Percentiles rank a stretch among this genome's conserved stretches.
Evolutionary conservation across 2,329 filamentous ascomycete genomes (phyloP).

Genomic region (Aspergillus aculeatus): DNA sequence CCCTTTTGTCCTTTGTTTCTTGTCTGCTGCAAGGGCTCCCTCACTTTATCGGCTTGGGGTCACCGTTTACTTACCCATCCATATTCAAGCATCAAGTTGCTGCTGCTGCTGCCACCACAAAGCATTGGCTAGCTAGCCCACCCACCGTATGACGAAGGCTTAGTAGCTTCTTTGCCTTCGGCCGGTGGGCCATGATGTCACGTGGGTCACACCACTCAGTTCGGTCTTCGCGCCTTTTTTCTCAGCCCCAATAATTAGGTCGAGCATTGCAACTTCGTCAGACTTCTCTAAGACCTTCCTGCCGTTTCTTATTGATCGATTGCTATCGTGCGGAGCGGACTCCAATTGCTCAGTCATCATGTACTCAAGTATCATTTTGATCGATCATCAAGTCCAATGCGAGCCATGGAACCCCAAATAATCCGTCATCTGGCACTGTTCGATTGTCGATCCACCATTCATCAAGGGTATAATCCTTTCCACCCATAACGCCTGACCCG

Average conservation of each 20-base stretch:
- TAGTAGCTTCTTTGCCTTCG: constrained; percentile 2
- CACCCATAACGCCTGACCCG: constrained; percentile 12
- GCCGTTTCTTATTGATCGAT: not conserved
- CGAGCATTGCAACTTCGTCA: not conserved
- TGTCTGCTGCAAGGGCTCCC: constrained; percentile 2
- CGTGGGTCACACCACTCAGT: constrained; percentile 17
- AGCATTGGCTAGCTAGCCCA: not conserved
- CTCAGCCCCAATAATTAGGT: not conserved
- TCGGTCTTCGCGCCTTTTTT: not conserved
- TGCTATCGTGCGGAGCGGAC: not conserved
- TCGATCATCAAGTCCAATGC: not conserved
- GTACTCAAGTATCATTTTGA: too few species aligned
- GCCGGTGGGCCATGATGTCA: constrained; percentile 21
- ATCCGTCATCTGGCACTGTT: not conserved
- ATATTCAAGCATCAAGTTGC: not conserved
- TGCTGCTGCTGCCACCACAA: not conserved
- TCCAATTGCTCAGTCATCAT: not conserved
- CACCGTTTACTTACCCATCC: not conserved
- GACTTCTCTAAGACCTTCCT: not conserved
- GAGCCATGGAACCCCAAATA: not conserved
- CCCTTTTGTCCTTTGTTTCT: not conserved
- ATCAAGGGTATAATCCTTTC: constrained; percentile 8
- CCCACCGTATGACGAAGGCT: constrained; percentile 15
- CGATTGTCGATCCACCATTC: not conserved
- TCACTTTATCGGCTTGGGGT: constrained; percentile 6